Evolutionary conservation across 768 basidiomycete species (phyloP).

Genomic region (Phaeotremella fagi): DNA sequence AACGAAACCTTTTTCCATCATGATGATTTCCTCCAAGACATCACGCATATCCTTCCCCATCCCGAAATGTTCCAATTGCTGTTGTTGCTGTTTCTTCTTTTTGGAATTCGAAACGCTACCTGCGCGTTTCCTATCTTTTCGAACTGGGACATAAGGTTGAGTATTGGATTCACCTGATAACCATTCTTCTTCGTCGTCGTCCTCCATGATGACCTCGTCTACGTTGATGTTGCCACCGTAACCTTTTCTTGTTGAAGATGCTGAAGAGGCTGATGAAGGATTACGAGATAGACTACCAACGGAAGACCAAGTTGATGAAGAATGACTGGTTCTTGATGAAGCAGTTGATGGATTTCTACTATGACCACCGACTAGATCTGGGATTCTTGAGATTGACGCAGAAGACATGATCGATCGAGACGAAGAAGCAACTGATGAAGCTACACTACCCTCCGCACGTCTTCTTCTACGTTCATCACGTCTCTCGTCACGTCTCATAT

Average conservation of each 20-base stretch:
- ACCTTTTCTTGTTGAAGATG: slow-evolving; percentile 15
- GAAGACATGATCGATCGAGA: slow-evolving; percentile 26
- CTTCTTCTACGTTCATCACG: slow-evolving; percentile 32
- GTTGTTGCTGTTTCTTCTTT: too few species aligned
- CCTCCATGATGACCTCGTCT: slow-evolving; percentile 32
- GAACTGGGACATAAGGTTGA: background rate
- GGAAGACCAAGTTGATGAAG: slow-evolving; percentile 18
- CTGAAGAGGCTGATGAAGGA: slow-evolving; percentile 21
- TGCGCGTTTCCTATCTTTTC: background rate
- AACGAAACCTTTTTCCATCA: slow-evolving; percentile 44
- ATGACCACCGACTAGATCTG: slow-evolving; percentile 40
- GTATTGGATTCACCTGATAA: background rate
- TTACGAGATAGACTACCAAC: slow-evolving; percentile 26
- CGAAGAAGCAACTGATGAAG: slow-evolving; percentile 11
- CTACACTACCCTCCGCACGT: slow-evolving; percentile 23
- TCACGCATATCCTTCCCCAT: slow-evolving; percentile 47
- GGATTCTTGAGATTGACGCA: slow-evolving; percentile 25
- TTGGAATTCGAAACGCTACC: background rate
- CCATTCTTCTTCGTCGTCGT: slow-evolving; percentile 39
- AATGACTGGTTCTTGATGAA: slow-evolving; percentile 25
- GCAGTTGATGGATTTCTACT: slow-evolving; percentile 31
- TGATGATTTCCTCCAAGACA: slow-evolving; percentile 46
- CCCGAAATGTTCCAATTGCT: slow-evolving; percentile 26
- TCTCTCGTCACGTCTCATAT: slow-evolving; percentile 38
- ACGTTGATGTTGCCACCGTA: slow-evolving; percentile 19